These are phyloP conservation scores for Haematococcus lacustris DNA, from an alignment of 139 green algal genomes.

Conservation along the genomic window DNA sequence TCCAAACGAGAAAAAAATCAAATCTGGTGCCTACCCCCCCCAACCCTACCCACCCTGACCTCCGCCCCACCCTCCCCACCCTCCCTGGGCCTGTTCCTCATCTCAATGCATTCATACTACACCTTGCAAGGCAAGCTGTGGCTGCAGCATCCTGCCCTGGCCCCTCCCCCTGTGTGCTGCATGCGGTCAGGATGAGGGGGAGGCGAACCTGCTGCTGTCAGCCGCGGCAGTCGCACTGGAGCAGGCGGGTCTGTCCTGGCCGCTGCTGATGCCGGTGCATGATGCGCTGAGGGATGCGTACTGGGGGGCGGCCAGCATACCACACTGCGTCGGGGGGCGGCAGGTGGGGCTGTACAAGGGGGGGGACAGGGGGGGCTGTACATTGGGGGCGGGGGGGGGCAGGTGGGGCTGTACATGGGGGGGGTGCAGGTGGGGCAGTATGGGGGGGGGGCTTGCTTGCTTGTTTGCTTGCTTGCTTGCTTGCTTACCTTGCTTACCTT, in stretches of 20 bases:
- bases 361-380: too few species aligned
- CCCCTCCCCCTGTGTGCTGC: background rate
- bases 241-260: constrained; percentile 31
- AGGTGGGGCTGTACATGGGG: too few species aligned
- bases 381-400: too few species aligned
- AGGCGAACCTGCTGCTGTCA: constrained; percentile 54
- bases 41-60: background rate
- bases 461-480: too few species aligned
- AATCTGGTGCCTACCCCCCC: background rate
- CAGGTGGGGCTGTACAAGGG: too few species aligned
- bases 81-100: background rate
- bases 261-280: constrained; percentile 67
- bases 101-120: background rate
- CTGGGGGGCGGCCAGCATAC: too few species aligned
- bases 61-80: background rate
- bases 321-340: too few species aligned
- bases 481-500: too few species aligned
- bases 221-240: constrained; percentile 43
- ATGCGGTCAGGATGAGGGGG: constrained; percentile 32
- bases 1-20: too few species aligned
- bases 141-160: background rate
- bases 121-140: background rate
- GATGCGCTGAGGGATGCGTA: constrained; percentile 59
- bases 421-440: too few species aligned
- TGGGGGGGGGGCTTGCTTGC: too few species aligned